Percentiles rank a stretch among this genome's conserved stretches.
Conservation (phyloP, 176 grass and related monocot genomes). For the Leersia perrieri region DNA sequence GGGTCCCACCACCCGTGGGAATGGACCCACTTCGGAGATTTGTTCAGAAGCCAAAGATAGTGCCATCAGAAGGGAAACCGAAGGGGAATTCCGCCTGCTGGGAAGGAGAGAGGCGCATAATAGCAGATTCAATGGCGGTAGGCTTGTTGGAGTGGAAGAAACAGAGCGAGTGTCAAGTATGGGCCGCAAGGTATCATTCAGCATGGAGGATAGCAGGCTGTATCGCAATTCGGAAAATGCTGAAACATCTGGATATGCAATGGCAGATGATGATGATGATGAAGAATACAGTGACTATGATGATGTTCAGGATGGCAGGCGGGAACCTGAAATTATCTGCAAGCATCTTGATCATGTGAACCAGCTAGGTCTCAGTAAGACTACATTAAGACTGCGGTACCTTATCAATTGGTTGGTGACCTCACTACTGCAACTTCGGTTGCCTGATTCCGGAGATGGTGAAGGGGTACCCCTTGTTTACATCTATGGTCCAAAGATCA, state of each 20-base stretch:
- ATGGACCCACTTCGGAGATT: constrained; percentile 60
- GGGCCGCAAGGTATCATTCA: constrained; percentile 84
- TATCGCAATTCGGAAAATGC: constrained; percentile 63
- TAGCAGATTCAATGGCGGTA: constrained; percentile 56
- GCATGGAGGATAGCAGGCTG: constrained; percentile 55
- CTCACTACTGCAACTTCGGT: constrained; percentile 77
- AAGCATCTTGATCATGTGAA: constrained; percentile 96
- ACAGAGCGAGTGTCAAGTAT: constrained; percentile 56
- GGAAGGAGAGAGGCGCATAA: constrained; percentile 78
- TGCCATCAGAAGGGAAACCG: constrained; percentile 94
- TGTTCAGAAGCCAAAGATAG: constrained; percentile 60
- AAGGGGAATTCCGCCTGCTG: constrained; percentile 89
- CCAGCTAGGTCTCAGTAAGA: constrained; percentile 93
- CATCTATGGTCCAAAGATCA: constrained; percentile 97
- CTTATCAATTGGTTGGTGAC: constrained; percentile 98
- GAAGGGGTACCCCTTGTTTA: constrained; percentile 64
- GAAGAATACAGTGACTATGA: constrained; percentile 67
- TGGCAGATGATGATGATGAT: constrained; percentile 57
- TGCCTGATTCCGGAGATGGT: constrained; percentile 70
- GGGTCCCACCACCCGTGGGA: constrained; percentile 29
- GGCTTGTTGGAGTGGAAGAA: constrained; percentile 79
- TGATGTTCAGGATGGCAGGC: constrained; percentile 66
- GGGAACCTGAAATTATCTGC: constrained; percentile 86
- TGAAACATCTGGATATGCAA: constrained; percentile 76
- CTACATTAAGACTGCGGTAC: constrained; percentile 77